Base-by-base conservation (phyloP, 2,329 filamentous ascomycete genomes). In the Penicillium italicum region DNA sequence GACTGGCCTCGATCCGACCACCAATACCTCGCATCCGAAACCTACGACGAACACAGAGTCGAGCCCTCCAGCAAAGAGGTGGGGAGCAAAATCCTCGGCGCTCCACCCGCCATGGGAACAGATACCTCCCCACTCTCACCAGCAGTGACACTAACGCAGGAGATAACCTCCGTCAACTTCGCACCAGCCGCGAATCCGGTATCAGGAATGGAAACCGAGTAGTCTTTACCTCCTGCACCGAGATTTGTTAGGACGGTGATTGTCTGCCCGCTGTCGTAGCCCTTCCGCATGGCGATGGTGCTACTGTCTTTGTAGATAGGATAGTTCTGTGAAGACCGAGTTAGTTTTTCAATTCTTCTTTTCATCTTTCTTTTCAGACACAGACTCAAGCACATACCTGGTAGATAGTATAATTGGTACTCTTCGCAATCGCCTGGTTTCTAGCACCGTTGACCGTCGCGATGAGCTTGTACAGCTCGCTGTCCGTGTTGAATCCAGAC, bases 381-480 rank as follows among this genome's bases (percentile, higher is more conserved):
- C 14, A 30, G 6, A 45, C 7, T 31, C 8, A 22, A 22, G 12
- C 22, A 40, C 34, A 37, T 57, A 69, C 68, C 62, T 68, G 69
- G 60, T 74, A 77, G 0, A 65, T 72, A 10, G 75, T 58, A 59
- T 79, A 80, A 12, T 62, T 62, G 8, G 53, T 45, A 42, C 76
- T 71, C 5, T 64, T 62, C 9, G 44, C 51, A 34, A 80, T 70
- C 7, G 74, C 77, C 34, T 71, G 71, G 48, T 69, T 74, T 31
- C 82, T 80, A 42, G 83, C 72, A 48, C 73, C 71, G 64, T 85
- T 85, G 34, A 82, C 63, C 16, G 62, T 62, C 1, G 73, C 63
- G 47, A 82, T 78, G 62, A 75, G 73, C 18, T 66, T 63, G 70
- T 84, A 84, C 18, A 84, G 70, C 22, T 78, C 74, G 11, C 74